Base-by-base conservation (phyloP, 805 yeast species). In the Metschnikowia shivogae region DNA sequence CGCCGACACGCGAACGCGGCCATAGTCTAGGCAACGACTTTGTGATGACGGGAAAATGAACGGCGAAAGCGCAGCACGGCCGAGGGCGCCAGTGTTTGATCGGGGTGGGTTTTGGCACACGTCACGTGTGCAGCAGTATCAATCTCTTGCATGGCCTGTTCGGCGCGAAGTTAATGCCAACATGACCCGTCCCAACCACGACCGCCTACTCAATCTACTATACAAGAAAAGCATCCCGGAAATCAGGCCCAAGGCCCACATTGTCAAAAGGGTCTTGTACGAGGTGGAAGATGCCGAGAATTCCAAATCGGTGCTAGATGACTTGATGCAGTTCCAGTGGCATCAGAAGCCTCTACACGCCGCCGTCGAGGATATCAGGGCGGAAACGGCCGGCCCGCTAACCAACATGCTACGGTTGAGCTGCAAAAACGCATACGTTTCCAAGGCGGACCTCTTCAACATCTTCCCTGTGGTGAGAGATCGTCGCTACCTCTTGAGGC, bases 391-490 rank as follows among this genome's bases (percentile, higher is more conserved):
- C 12, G 22, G 6, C 7, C 42, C 34, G 12, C 28, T 37, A 24
- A 31, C 42, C 24, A 68, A 67, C 46, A 57, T 78, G 3, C 61
- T 78, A 34, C 55, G 55, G 39, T 68, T 72, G 45, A 52, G 53
- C n/a, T 64, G 75, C 37, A 59, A 62, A 13, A 66, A 68, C 50
- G 68, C 76, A 9, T 62, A 62, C 24, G 57, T 76, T 0, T 57
- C 60, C 8, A 54, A 58, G 4, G 51, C 64, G 1, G 82, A 78
- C 53, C 71, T 77, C 44, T 43, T 47, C 35, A 63, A 67, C 30
- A 37, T 74, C 10, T 70, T 60, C 42, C 76, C 77, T 0, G 57
- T 62, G 9, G 46, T 52, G 9, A 58, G 66, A 45, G 68, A 65
- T 27, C 52, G 72, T 43, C 54, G 43, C 14, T 63, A 62, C 51